phyloP scores from a whole-genome alignment of 495 filamentous ascomycete genomes.

The Penicillium argentinense region DNA sequence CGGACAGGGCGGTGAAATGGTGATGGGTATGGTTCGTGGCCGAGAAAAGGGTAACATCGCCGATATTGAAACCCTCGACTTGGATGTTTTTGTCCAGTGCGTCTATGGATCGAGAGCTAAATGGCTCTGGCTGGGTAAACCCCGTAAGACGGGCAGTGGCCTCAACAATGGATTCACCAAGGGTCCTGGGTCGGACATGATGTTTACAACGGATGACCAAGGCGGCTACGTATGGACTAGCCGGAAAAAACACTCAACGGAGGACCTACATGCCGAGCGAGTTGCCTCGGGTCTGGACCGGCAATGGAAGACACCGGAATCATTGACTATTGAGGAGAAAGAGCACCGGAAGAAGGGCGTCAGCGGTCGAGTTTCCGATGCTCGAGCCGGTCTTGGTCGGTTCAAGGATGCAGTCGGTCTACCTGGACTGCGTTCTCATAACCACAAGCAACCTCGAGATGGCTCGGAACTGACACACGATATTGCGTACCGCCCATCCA shows the following conservation, averaged over 20 bases:
- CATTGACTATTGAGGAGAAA: slow-evolving; percentile 49
- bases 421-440: slow-evolving; percentile 49
- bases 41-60: slow-evolving; percentile 86
- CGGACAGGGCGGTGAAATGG: slow-evolving; percentile 92
- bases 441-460: slow-evolving; percentile 45
- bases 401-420: slow-evolving; percentile 83
- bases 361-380: slow-evolving; percentile 76
- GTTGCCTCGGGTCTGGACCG: slow-evolving; percentile 27
- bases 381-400: slow-evolving; percentile 75
- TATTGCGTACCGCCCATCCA: slow-evolving; percentile 24
- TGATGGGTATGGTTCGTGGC: slow-evolving; percentile 88
- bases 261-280: slow-evolving; percentile 37
- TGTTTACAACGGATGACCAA: slow-evolving; percentile 68
- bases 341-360: slow-evolving; percentile 76
- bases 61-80: slow-evolving; percentile 86
- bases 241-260: slow-evolving; percentile 48
- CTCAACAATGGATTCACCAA: slow-evolving; percentile 50
- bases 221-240: slow-evolving; percentile 64
- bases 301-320: slow-evolving; percentile 30
- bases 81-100: slow-evolving; percentile 78
- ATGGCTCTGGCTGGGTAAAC: slow-evolving; percentile 93
- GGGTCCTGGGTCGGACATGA: slow-evolving; percentile 53
- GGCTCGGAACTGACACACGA: slow-evolving; percentile 32
- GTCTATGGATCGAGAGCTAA: slow-evolving; percentile 78
- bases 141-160: slow-evolving; percentile 60